These are phyloP conservation scores for Penicillium turbatum DNA, from an alignment of 495 filamentous ascomycete genomes.

Conservation along the genomic window DNA sequence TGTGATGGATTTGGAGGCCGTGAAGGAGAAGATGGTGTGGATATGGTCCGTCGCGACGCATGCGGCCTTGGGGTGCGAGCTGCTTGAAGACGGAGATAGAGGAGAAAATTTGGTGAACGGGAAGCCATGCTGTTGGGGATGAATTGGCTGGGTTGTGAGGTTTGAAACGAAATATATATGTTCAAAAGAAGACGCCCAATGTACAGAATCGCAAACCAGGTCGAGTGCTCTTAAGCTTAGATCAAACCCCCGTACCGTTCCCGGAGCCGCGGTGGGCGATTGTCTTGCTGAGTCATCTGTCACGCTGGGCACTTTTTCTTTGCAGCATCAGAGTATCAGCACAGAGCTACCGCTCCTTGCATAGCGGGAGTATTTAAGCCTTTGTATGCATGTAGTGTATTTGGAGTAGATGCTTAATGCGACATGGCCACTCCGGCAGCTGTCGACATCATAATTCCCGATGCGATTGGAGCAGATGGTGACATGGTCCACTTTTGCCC, in stretches of 20 bases:
- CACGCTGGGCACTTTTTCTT: neutral
- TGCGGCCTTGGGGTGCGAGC: slow-evolving; percentile 9
- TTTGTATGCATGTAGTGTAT: neutral
- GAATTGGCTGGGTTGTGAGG: neutral
- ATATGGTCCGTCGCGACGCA: slow-evolving; percentile 18
- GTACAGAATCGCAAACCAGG: neutral
- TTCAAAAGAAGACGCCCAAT: neutral
- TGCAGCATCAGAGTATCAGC: neutral
- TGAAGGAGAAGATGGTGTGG: slow-evolving; percentile 28
- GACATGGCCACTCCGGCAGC: slow-evolving; percentile 20
- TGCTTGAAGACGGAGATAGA: slow-evolving; percentile 13
- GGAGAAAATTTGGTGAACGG: slow-evolving; percentile 16
- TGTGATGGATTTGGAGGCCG: slow-evolving; percentile 10
- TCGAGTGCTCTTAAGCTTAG: neutral
- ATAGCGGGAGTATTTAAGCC: slow-evolving; percentile 2
- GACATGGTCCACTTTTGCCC: slow-evolving; percentile 27
- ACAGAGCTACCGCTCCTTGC: neutral
- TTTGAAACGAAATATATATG: neutral
- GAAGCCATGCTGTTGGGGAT: slow-evolving; percentile 8
- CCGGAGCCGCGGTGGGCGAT: neutral
- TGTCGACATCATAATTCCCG: slow-evolving; percentile 21
- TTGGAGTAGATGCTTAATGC: slow-evolving; percentile 3
- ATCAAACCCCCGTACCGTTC: too few species aligned
- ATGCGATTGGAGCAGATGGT: slow-evolving; percentile 11
- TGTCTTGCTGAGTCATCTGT: slow-evolving; percentile 24